Conservation (phyloP, 2,329 filamentous ascomycete genomes). For the Ophiostoma quercus region DNA sequence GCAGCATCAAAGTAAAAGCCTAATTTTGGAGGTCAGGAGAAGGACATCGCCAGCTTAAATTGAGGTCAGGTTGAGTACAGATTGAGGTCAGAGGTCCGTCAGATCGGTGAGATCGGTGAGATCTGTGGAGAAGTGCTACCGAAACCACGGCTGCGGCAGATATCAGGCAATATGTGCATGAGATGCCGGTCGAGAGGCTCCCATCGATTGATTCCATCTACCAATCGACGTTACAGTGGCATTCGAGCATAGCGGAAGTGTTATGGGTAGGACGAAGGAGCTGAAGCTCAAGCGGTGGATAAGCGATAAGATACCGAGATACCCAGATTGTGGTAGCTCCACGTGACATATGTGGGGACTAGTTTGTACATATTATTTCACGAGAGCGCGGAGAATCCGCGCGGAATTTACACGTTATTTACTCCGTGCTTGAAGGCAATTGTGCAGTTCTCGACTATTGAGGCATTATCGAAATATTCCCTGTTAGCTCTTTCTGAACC, state of each 20-base stretch:
- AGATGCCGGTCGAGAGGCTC: background rate
- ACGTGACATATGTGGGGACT: background rate
- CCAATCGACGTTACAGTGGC: background rate
- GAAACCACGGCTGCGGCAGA: background rate
- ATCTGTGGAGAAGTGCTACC: background rate
- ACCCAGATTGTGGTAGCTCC: background rate
- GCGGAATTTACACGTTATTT: background rate
- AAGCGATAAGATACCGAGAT: background rate
- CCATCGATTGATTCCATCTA: background rate
- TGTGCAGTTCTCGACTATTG: too few species aligned
- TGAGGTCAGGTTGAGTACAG: too few species aligned
- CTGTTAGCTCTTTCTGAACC: background rate
- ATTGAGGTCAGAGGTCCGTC: background rate
- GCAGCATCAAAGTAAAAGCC: conserved; percentile 4
- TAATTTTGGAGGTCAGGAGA: background rate
- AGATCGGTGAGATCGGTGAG: background rate
- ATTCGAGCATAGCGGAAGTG: background rate
- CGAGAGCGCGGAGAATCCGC: background rate
- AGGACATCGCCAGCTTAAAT: too few species aligned
- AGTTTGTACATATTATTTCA: background rate
- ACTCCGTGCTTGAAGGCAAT: background rate
- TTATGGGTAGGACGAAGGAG: background rate
- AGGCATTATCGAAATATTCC: background rate
- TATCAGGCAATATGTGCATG: background rate
- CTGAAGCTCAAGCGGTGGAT: background rate